phyloP scores from a whole-genome alignment of 2,329 filamentous ascomycete genomes.

The Ophiocordyceps polyrhachis-furcata region DNA sequence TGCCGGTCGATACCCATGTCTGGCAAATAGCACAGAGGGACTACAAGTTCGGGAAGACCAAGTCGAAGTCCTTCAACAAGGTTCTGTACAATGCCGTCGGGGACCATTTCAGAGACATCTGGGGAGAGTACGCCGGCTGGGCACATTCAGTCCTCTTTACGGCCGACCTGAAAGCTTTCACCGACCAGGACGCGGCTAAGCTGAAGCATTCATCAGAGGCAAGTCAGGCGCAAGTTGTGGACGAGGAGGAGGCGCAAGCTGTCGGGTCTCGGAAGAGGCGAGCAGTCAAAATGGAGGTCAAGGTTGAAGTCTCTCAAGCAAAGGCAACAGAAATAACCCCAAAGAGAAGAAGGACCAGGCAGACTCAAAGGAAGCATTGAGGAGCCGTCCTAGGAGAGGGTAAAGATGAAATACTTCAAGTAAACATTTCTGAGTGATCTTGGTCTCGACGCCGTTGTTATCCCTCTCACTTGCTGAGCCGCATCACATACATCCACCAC shows the following conservation, averaged over 20 bases:
- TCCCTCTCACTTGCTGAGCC: no score
- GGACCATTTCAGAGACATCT: slow-evolving; percentile 72
- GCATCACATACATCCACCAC: no score
- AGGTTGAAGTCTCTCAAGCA: slow-evolving; percentile 7
- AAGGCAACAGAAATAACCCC: slow-evolving; percentile 8
- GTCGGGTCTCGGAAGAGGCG: slow-evolving; percentile 3
- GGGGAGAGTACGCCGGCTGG: slow-evolving; percentile 93
- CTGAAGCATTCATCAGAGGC: slow-evolving; percentile 4
- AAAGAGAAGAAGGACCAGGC: slow-evolving; percentile 12
- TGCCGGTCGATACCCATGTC: slow-evolving; percentile 93
- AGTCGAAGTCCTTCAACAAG: slow-evolving; percentile 72
- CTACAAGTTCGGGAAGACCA: slow-evolving; percentile 79
- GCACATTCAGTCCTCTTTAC: slow-evolving; percentile 95
- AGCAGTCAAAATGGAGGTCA: slow-evolving; percentile 4
- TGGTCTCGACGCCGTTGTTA: no score
- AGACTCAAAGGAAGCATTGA: neutral
- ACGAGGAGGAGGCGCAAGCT: slow-evolving; percentile 6
- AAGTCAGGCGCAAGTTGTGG: slow-evolving; percentile 9
- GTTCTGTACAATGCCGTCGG: slow-evolving; percentile 77
- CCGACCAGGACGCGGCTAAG: slow-evolving; percentile 32
- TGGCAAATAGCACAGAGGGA: slow-evolving; percentile 97
- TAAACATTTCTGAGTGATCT: no score
- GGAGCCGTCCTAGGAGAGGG: no score
- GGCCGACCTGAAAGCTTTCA: slow-evolving; percentile 73
- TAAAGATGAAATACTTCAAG: no score